Base-by-base conservation (phyloP, 495 filamentous ascomycete species). In the Chaetomium fimeti region DNA sequence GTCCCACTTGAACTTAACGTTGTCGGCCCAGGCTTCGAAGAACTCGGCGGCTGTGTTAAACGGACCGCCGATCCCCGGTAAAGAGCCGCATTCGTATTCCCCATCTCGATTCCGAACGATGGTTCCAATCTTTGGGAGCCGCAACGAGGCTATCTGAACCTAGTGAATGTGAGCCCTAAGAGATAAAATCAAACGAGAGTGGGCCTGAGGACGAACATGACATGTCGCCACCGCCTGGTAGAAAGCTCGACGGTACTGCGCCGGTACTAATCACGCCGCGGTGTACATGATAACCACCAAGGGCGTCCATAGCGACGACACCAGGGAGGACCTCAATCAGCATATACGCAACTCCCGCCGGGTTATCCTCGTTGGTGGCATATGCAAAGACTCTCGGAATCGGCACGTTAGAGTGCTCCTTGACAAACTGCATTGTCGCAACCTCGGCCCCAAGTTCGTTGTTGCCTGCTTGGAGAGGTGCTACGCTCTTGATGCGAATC, bases 271-370 rank as follows among this genome's bases (percentile, higher is more conserved):
- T 69, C 27, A 27, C 29, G 38, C 64, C 68, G 2, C 57, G 28
- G 40, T 65, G 61, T 18, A 53, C 64, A 2, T 62, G 25, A 8
- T 54, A 65, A 0, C 64, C 61, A 27, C 62, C 68, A 16, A n/a
- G 29, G 20, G 63, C 52, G 25, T 72, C 68, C 67, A 70, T 70
- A 12, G 57, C 65, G 15, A 58, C 59, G 32, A 63, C 64, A 2
- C 65, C 68, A 7, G 68, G 64, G 47, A 72, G 47, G 52, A 66
- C 63, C 57, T 72, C 65, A 42, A 70, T 70, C 20, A 70, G 43
- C 24, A 72, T 64, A 32, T 66, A 72, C 40, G 68, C 62, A 16
- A 59, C 68, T 8, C 48, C 63, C 16, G 60, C 47, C 5, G 59
- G 53, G 40, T 65, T 66, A 36, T 64, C 18, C 13, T 43, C 40